Evolutionary conservation across 1,284 basidiomycete genomes (phyloP).

Genomic region (Ceraceosorus bombacis): DNA sequence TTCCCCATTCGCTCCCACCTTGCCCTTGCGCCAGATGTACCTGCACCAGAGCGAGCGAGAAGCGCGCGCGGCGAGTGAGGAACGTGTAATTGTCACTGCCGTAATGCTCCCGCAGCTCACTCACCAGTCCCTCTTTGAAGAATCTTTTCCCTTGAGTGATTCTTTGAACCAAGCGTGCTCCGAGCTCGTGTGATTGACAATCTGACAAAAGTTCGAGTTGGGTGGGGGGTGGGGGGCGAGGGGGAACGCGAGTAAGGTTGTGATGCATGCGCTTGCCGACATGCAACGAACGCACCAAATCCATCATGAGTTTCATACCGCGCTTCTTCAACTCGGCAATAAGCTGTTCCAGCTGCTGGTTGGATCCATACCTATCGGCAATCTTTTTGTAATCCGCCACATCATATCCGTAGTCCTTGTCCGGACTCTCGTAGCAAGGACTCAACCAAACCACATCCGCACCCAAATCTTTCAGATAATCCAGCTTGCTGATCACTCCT

Average conservation of each 20-base stretch:
- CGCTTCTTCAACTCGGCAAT: conserved; percentile 54
- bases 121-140: no score
- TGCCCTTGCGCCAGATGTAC: conserved; percentile 71
- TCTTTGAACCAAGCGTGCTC: conserved; percentile 61
- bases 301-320: conserved; percentile 69
- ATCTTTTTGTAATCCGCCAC: conserved; percentile 63
- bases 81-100: no score
- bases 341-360: conserved; percentile 65
- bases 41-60: conserved; percentile 59
- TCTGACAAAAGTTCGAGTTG: conserved; percentile 33
- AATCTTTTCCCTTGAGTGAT: conserved; percentile 54
- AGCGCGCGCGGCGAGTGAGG: conserved; percentile 35
- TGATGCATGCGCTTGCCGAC: no score
- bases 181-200: conserved; percentile 62
- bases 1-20: conserved; percentile 11
- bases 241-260: no score
- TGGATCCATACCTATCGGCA: conserved; percentile 64
- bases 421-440: conserved; percentile 47
- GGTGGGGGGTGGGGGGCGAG: no score
- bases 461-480: conserved; percentile 64
- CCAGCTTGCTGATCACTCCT: conserved; percentile 61
- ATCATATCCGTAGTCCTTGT: conserved; percentile 23
- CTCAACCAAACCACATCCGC: conserved; percentile 67
- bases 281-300: conserved; percentile 50
- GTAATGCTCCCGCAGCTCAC: no score